Base-by-base conservation (phyloP, 768 basidiomycete species). In the Boletus reticuloceps region DNA sequence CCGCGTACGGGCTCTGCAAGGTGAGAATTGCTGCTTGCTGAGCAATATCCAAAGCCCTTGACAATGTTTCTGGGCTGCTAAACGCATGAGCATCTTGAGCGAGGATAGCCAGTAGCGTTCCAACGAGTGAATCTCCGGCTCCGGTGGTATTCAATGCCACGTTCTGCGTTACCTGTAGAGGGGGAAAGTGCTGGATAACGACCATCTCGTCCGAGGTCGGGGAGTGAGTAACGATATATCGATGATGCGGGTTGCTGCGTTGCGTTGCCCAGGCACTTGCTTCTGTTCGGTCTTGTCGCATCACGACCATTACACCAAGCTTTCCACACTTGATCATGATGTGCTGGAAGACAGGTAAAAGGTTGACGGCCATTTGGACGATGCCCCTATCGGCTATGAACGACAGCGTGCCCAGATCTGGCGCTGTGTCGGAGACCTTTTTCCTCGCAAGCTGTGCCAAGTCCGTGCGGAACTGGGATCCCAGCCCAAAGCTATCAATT, bases 81-180 rank as follows among this genome's bases (percentile, higher is more conserved):
- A 89, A 82, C 6, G 74, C 66, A 22, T 68, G 61, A 11, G 76
- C 79, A 27, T 71, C 62, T 7, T 76, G 69, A 13, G 76, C 72
- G n/a, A 94, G 70, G 10, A 76, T 74, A 6, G 92, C 88, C n/a
- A 95, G 70, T 31, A 97, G 65, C 2, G 88, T 83, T 7, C 94
- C 95, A 2, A 91, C 94, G 25, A 97, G 81, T 4, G 91, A 87
- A 72, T 98, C 95, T 0, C 95, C 95, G 1, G 91, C 94, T 2
- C 96, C 96, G 0, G 95, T 98, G 10, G 92, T 91, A 60, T 87
- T 94, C 20, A 86, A 72, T 11, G 76, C 62, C 25, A 68, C 63
- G 16, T 68, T 66, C 5, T 56, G 64, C 11, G 81, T 71, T 16
- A 75, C 58, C 1, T 70, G 65, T 17, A 79, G 61, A 9, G 91